phyloP scores from a whole-genome alignment of 129 eudicot species.

The Calendula officinalis region DNA sequence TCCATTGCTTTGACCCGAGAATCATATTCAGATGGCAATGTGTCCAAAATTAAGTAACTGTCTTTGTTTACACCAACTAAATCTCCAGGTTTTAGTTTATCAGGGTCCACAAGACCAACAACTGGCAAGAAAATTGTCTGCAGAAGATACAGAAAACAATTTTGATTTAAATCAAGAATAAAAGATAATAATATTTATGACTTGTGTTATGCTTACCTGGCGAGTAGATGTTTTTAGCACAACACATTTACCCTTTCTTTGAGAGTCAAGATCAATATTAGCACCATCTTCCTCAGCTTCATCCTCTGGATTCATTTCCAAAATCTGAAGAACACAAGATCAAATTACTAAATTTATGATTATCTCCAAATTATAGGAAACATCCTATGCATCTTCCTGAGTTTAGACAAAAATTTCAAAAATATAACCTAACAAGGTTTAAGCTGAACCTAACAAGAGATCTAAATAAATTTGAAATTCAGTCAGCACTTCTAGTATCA shows the following conservation, averaged over 20 bases:
- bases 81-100: constrained; percentile 90
- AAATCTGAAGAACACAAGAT: constrained; percentile 41
- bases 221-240: constrained; percentile 94
- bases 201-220: constrained; percentile 52
- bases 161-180: neutral
- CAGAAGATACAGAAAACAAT: constrained; percentile 18
- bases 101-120: constrained; percentile 97
- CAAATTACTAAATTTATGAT: neutral
- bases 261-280: constrained; percentile 90
- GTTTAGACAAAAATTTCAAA: neutral
- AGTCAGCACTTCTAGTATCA: neutral
- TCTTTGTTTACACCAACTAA: constrained; percentile 97
- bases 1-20: constrained; percentile 98
- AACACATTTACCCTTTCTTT: constrained; percentile 97
- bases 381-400: neutral
- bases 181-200: neutral
- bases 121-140: constrained; percentile 97
- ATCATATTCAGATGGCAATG: constrained; percentile 92
- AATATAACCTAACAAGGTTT: too few species aligned
- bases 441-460: too few species aligned
- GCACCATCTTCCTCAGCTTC: constrained; percentile 98
- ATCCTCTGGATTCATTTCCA: constrained; percentile 96
- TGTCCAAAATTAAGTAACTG: constrained; percentile 87
- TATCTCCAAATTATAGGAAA: neutral
- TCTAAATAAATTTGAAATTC: too few species aligned